Percentiles rank a stretch among this genome's conserved stretches.
phyloP scores from a whole-genome alignment of 345 rosid genomes.

The Raphanus sativus region DNA sequence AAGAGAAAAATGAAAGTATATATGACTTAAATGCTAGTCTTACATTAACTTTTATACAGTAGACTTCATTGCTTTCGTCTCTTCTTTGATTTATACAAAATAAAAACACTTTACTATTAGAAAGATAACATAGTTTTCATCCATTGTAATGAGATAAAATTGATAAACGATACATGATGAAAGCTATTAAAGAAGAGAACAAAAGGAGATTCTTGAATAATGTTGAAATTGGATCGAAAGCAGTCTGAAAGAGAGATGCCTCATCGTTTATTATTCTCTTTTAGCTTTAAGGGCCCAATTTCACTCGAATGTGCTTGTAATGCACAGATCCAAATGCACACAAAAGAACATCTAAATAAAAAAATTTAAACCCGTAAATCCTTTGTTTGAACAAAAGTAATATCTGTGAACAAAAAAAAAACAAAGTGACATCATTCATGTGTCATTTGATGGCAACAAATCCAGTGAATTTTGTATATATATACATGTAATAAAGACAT shows the following conservation, averaged over 20 bases:
- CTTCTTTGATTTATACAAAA: conserved; percentile 8
- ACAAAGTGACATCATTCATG: conserved; percentile 35
- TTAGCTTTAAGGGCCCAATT: conserved; percentile 52
- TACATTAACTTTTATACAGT: background rate
- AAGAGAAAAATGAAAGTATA: background rate
- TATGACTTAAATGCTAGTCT: background rate
- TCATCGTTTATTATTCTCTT: conserved; percentile 60
- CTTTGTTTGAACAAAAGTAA: conserved; percentile 8
- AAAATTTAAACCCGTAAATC: background rate
- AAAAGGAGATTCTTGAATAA: conserved; percentile 83
- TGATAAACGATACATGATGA: conserved; percentile 16
- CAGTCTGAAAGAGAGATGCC: conserved; percentile 53
- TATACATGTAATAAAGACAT: background rate
- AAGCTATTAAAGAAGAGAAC: conserved; percentile 31
- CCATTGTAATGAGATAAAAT: background rate
- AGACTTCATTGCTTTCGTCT: conserved; percentile 11
- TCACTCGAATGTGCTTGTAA: conserved; percentile 32
- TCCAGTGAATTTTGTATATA: background rate
- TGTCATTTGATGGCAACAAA: conserved; percentile 28
- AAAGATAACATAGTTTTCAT: background rate
- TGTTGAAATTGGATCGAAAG: conserved; percentile 47
- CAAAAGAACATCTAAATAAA: conserved; percentile 10
- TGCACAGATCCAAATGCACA: conserved; percentile 39
- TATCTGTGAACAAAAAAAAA: no score
- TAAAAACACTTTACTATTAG: background rate